phyloP scores from a whole-genome alignment of 139 green algal species.

The Mychonastes homosphaera region DNA sequence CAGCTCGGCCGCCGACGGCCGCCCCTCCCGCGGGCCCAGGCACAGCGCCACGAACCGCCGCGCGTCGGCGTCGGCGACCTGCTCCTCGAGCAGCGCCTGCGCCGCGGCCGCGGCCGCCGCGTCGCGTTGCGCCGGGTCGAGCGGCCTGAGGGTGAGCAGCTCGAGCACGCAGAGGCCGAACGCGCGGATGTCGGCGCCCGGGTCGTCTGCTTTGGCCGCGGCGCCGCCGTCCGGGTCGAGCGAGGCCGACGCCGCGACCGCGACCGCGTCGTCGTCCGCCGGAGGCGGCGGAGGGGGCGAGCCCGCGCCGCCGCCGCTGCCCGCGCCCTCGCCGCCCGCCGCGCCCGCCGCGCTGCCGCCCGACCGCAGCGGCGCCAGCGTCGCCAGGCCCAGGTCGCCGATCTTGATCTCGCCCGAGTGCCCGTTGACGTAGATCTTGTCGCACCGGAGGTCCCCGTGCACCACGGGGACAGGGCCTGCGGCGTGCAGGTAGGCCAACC shows the following conservation, averaged over 20 bases:
- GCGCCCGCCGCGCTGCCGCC: slow-evolving; percentile 17
- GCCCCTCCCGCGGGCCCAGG: slow-evolving; percentile 40
- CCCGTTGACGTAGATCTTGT: slow-evolving; percentile 91
- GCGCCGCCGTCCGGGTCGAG: neutral
- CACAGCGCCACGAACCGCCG: slow-evolving; percentile 70
- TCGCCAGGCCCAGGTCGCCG: slow-evolving; percentile 78
- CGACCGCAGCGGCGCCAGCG: slow-evolving; percentile 65
- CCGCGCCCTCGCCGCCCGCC: neutral
- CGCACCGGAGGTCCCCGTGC: slow-evolving; percentile 91
- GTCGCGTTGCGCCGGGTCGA: slow-evolving; percentile 32
- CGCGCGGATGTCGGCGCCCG: slow-evolving; percentile 84
- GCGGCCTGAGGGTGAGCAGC: slow-evolving; percentile 76
- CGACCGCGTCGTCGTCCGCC: slow-evolving; percentile 37
- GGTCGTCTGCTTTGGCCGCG: slow-evolving; percentile 13
- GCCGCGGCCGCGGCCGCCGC: slow-evolving; percentile 14
- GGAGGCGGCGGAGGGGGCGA: slow-evolving; percentile 27
- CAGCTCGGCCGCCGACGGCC: slow-evolving; percentile 66
- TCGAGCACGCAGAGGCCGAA: slow-evolving; percentile 97
- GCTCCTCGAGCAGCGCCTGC: slow-evolving; percentile 40
- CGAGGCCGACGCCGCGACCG: neutral
- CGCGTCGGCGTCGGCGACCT: slow-evolving; percentile 60
- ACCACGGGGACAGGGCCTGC: slow-evolving; percentile 82
- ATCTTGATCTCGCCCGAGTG: slow-evolving; percentile 91
- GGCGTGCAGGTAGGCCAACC: slow-evolving; percentile 78
- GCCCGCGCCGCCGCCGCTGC: slow-evolving; percentile 19